Evolutionary conservation across 2,329 filamentous ascomycete genomes (phyloP).

Genomic region (Exophiala lecanii-corni): DNA sequence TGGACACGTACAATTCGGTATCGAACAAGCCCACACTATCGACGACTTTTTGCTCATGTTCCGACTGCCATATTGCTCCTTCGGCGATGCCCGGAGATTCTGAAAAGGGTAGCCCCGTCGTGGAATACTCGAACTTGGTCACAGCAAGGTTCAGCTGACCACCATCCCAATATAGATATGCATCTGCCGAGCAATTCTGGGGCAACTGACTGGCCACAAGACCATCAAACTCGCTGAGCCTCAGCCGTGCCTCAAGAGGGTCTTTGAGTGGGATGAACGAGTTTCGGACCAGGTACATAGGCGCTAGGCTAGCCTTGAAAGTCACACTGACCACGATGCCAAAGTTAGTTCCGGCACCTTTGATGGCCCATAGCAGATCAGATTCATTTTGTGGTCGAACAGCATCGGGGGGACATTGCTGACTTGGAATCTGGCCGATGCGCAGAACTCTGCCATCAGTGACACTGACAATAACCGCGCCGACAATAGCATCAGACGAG

Average conservation of each 20-base stretch:
- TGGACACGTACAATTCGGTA: slow-evolving; percentile 56
- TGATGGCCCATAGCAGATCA: slow-evolving; percentile 39
- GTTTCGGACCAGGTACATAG: slow-evolving; percentile 38
- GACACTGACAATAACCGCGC: slow-evolving; percentile 55
- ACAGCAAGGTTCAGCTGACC: slow-evolving; percentile 49
- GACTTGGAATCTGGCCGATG: slow-evolving; percentile 49
- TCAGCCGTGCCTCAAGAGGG: slow-evolving; percentile 31
- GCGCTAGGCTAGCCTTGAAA: slow-evolving; percentile 46
- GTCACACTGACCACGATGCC: slow-evolving; percentile 36
- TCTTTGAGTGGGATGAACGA: slow-evolving; percentile 39
- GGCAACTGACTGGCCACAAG: slow-evolving; percentile 39
- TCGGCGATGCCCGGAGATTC: slow-evolving; percentile 14
- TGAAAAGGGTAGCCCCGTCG: slow-evolving; percentile 6
- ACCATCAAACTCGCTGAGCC: slow-evolving; percentile 40
- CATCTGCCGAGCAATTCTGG: slow-evolving; percentile 47
- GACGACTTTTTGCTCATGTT: slow-evolving; percentile 34
- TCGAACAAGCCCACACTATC: slow-evolving; percentile 53
- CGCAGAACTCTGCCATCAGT: slow-evolving; percentile 44
- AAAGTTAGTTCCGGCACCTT: slow-evolving; percentile 38
- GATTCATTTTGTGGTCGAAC: slow-evolving; percentile 45
- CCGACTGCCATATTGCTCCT: slow-evolving; percentile 32
- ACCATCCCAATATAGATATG: slow-evolving; percentile 51
- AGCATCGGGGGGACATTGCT: slow-evolving; percentile 40
- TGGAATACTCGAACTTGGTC: slow-evolving; percentile 42
- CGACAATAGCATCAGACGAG: slow-evolving; percentile 56